Conservation (phyloP, 495 filamentous ascomycete genomes). For the Talaromyces ruber region DNA sequence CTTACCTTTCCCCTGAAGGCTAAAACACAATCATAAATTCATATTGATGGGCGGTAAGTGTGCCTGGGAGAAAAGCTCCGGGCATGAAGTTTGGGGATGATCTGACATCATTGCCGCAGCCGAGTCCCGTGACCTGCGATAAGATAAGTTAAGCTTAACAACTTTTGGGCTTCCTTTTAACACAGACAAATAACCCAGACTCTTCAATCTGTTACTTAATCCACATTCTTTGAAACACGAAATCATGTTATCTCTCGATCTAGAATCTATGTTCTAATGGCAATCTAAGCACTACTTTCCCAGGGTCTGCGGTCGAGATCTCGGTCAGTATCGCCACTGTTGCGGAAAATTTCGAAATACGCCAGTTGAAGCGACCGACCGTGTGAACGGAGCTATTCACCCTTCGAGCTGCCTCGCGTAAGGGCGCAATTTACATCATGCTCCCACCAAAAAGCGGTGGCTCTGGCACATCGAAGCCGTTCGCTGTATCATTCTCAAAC, state of each 20-base stretch:
- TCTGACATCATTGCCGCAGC: neutral
- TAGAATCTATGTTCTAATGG: neutral
- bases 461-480: neutral
- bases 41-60: neutral
- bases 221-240: neutral
- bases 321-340: neutral
- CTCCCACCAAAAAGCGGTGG: neutral
- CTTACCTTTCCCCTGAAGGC: neutral
- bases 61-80: neutral
- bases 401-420: neutral
- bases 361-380: neutral
- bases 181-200: neutral
- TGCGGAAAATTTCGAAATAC: neutral
- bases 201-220: neutral
- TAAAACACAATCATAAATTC: neutral
- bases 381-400: neutral
- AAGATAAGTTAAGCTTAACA: neutral
- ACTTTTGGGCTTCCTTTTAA: neutral
- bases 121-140: neutral
- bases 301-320: neutral
- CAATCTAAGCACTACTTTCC: neutral
- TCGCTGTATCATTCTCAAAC: constrained; percentile 5
- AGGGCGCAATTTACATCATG: neutral
- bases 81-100: neutral
- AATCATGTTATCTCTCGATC: neutral